Evolutionary conservation across 1,284 basidiomycete genomes (phyloP).

Genomic region (Puccinia horiana): DNA sequence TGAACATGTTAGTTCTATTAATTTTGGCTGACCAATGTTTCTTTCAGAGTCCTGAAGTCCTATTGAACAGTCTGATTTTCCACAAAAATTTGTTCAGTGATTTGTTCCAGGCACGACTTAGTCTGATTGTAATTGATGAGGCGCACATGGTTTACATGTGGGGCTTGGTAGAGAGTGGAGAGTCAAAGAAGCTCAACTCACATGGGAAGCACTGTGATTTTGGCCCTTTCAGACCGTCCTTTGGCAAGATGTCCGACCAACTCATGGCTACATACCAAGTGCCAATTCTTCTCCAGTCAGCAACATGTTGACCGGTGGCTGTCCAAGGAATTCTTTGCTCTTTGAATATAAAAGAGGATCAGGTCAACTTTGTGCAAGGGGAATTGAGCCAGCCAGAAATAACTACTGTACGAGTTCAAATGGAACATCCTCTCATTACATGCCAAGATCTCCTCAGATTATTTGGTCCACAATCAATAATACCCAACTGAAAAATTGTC

Average conservation of each 20-base stretch:
- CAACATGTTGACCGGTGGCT: neutral
- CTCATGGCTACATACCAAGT: neutral
- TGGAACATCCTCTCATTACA: neutral
- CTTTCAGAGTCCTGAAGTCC: slow-evolving; percentile 3
- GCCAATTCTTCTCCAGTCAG: neutral
- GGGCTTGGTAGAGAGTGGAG: neutral
- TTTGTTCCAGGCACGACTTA: neutral
- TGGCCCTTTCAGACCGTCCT: neutral
- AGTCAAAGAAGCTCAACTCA: neutral
- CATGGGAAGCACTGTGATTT: neutral
- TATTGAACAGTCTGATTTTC: neutral
- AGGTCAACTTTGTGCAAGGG: neutral
- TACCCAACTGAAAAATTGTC: neutral
- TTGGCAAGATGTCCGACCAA: neutral
- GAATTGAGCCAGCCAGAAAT: neutral
- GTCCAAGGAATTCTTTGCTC: neutral
- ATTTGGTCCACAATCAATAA: neutral
- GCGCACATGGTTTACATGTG: slow-evolving; percentile 20
- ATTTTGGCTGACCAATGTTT: neutral
- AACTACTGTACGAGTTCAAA: neutral
- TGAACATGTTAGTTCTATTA: neutral
- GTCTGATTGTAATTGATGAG: neutral
- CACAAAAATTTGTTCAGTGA: neutral
- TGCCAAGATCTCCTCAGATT: neutral
- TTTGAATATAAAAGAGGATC: neutral